These are phyloP conservation scores for Torulaspora gathmanii DNA, from an alignment of 805 yeast species.

Conservation along the genomic window DNA sequence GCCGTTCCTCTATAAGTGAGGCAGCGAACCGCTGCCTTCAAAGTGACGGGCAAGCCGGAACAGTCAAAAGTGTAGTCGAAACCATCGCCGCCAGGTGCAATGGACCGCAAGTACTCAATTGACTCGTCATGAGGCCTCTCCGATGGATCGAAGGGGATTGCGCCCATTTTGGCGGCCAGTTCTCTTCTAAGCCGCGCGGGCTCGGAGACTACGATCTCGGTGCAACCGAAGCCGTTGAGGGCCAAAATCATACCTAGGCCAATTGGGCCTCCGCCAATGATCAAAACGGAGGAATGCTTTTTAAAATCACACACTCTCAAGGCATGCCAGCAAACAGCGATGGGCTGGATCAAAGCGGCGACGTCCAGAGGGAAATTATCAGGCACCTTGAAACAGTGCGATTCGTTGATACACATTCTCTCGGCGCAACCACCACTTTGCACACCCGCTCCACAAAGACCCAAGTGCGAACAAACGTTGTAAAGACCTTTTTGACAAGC, in stretches of 20 bases:
- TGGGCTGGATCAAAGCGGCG: conserved; percentile 55
- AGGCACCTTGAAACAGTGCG: conserved; percentile 41
- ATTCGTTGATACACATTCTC: conserved; percentile 40
- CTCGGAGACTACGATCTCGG: conserved; percentile 49
- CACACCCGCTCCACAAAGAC: conserved; percentile 53
- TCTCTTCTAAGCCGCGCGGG: conserved; percentile 50
- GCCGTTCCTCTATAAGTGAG: conserved; percentile 53
- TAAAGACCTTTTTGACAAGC: conserved; percentile 49
- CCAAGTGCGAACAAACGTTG: conserved; percentile 48
- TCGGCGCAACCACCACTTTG: conserved; percentile 55
- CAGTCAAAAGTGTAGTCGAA: conserved; percentile 51
- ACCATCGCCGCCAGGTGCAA: conserved; percentile 43
- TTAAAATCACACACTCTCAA: conserved; percentile 44
- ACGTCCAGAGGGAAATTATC: conserved; percentile 45
- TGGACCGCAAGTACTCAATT: conserved; percentile 38
- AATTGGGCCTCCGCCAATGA: conserved; percentile 61
- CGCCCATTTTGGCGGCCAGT: conserved; percentile 48
- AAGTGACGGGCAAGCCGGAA: conserved; percentile 49
- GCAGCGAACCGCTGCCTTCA: conserved; percentile 47
- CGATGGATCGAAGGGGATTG: conserved; percentile 47
- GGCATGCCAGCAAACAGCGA: conserved; percentile 58
- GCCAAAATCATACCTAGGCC: conserved; percentile 57
- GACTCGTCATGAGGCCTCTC: conserved; percentile 36
- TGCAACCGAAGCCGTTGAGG: conserved; percentile 49
- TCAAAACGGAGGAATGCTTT: conserved; percentile 45